These are phyloP conservation scores for Quercus alba DNA, from an alignment of 306 rosid species.

Conservation along the genomic window DNA sequence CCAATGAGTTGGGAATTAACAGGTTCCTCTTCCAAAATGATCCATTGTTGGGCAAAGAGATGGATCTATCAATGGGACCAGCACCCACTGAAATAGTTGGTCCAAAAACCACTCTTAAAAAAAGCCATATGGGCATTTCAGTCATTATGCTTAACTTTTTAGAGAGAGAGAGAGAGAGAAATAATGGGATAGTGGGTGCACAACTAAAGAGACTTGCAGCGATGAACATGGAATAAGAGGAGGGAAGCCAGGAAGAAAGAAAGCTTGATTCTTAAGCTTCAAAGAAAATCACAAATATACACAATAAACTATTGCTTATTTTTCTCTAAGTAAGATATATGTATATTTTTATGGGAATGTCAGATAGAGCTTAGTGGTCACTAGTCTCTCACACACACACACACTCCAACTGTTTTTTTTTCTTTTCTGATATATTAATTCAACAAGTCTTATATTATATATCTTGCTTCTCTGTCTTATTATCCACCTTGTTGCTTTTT, in stretches of 20 bases:
- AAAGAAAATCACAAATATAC: not conserved
- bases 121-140: conserved; percentile 12
- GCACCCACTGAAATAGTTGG: not conserved
- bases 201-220: conserved; percentile 28
- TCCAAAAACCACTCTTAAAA: not conserved
- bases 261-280: conserved; percentile 35
- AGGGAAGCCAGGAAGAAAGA: conserved; percentile 35
- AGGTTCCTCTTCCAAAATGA: no score
- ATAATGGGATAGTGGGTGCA: conserved; percentile 22
- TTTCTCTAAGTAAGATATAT: not conserved
- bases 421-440: not conserved
- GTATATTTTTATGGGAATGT: conserved; percentile 43
- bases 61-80: no score
- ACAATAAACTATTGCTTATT: conserved; percentile 19
- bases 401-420: conserved; percentile 16
- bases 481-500: conserved; percentile 46
- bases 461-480: conserved; percentile 48
- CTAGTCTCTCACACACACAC: not conserved
- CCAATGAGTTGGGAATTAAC: no score
- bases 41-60: no score
- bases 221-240: conserved; percentile 25
- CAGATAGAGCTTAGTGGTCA: conserved; percentile 34
- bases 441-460: conserved; percentile 34
- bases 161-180: conserved; percentile 6
- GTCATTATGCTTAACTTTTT: conserved; percentile 14